Evolutionary conservation across 2,329 filamentous ascomycete genomes (phyloP).

Genomic region (Fusarium newnesense): DNA sequence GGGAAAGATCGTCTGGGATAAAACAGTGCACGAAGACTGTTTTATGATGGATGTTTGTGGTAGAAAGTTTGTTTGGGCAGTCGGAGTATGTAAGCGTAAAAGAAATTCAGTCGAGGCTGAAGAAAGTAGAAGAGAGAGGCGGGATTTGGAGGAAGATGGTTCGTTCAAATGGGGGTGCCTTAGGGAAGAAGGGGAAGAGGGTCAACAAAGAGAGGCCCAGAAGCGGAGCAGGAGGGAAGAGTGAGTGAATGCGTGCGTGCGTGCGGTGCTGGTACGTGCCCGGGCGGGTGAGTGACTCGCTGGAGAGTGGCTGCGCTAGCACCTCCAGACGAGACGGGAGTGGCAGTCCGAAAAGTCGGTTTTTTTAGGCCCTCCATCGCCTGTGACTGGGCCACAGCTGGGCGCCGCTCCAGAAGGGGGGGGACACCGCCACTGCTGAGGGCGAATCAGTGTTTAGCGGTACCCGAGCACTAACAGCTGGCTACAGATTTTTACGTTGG

Average conservation of each 20-base stretch:
- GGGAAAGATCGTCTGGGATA: conserved; percentile 34
- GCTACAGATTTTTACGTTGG: conserved; percentile 27
- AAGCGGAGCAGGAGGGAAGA: conserved; percentile 32
- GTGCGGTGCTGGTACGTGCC: background rate
- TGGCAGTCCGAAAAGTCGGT: conserved; percentile 48
- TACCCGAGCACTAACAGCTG: conserved; percentile 44
- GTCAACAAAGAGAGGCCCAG: conserved; percentile 38
- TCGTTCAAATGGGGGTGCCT: conserved; percentile 42
- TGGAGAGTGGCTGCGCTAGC: conserved; percentile 30
- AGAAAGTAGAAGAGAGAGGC: conserved; percentile 39
- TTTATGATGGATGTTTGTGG: conserved; percentile 3
- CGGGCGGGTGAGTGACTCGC: conserved; percentile 11
- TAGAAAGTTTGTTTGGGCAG: conserved; percentile 17
- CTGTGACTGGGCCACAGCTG: conserved; percentile 33
- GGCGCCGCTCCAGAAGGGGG: conserved; percentile 13
- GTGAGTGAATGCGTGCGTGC: conserved; percentile 30
- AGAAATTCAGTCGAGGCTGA: conserved; percentile 45
- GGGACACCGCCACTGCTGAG: conserved; percentile 43
- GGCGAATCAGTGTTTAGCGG: conserved; percentile 33
- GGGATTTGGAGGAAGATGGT: conserved; percentile 44
- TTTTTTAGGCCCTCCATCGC: conserved; percentile 37
- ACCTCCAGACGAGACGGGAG: conserved; percentile 4
- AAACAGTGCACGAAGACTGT: conserved; percentile 21
- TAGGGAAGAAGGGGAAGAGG: conserved; percentile 39
- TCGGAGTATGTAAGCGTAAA: conserved; percentile 26